phyloP scores from a whole-genome alignment of 176 grass and related monocot genomes.

The Alloteropsis semialata region DNA sequence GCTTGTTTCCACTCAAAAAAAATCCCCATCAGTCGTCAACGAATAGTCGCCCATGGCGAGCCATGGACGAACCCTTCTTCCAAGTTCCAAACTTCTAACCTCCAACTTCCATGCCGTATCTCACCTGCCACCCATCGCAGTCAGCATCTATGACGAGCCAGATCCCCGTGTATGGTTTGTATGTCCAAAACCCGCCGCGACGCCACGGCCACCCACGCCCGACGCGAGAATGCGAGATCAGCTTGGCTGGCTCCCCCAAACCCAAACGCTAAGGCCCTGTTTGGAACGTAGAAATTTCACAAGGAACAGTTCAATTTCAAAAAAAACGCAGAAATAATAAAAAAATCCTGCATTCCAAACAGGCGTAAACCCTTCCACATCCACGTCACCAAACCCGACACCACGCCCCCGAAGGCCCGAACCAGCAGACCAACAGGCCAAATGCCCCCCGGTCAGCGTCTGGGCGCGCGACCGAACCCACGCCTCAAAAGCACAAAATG shows the following conservation, averaged over 20 bases:
- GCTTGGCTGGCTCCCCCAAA: background rate
- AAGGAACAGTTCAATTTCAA: no score
- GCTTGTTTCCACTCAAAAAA: no score
- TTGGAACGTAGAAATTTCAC: no score
- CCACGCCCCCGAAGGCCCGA: no score
- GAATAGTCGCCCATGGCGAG: background rate
- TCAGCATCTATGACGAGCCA: background rate
- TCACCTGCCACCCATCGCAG: background rate
- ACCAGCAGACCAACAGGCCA: conserved; percentile 2
- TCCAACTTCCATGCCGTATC: background rate
- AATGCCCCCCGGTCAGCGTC: conserved; percentile 27
- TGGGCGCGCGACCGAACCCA: conserved; percentile 19
- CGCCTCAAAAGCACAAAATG: conserved; percentile 25
- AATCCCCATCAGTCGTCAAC: background rate
- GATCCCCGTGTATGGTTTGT: background rate
- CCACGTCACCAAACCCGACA: conserved; percentile 27
- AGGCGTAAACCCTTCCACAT: conserved; percentile 17
- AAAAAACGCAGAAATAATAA: no score
- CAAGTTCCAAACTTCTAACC: background rate
- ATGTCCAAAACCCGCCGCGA: no score
- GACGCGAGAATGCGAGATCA: background rate
- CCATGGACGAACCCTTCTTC: background rate
- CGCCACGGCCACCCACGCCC: conserved; percentile 4
- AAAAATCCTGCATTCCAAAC: no score
- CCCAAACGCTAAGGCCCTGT: background rate